Evolutionary conservation across 257 asterid species (phyloP).

Genomic region (Paulownia fortunei): DNA sequence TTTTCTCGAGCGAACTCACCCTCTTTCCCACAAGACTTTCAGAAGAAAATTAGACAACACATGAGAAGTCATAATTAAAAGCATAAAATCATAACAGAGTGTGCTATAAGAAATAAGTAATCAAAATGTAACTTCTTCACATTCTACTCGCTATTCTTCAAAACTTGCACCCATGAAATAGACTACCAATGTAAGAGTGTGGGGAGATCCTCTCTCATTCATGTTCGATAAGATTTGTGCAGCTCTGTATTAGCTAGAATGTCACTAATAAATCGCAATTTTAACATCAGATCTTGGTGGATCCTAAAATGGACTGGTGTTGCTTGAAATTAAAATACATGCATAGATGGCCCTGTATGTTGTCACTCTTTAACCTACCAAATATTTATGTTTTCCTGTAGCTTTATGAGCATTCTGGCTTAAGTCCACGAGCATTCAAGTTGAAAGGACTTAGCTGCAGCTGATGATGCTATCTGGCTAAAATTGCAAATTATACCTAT

Average conservation of each 20-base stretch:
- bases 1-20: not conserved
- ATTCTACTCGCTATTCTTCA: not conserved
- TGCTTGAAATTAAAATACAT: not conserved
- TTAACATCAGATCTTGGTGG: not conserved
- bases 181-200: not conserved
- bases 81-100: not conserved
- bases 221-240: not conserved
- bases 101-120: not conserved
- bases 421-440: not conserved
- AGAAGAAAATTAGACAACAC: not conserved
- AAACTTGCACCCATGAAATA: not conserved
- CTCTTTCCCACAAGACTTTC: not conserved
- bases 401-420: too few species aligned
- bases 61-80: not conserved
- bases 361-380: too few species aligned
- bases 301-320: not conserved
- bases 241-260: not conserved
- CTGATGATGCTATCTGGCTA: not conserved
- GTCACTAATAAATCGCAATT: not conserved
- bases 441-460: not conserved
- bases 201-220: not conserved
- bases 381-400: too few species aligned
- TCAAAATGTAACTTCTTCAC: not conserved
- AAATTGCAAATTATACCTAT: not conserved
- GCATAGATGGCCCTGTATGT: too few species aligned